Conservation (phyloP, 2,329 filamentous ascomycete species). For the Harringtonia lauricola region DNA sequence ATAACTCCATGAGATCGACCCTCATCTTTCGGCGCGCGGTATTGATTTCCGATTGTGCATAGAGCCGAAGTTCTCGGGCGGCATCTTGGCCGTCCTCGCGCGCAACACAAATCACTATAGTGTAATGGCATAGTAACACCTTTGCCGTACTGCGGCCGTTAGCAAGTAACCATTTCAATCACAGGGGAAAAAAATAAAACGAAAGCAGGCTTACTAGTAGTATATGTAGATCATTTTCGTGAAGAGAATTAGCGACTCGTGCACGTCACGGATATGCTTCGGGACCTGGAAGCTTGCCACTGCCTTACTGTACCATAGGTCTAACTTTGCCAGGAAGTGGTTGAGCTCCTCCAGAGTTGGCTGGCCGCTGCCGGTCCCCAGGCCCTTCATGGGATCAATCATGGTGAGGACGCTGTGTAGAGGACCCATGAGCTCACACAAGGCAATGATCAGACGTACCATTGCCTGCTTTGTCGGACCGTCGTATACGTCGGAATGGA, state of each 20-base stretch:
- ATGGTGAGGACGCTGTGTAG: not conserved
- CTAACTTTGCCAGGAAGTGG: not conserved
- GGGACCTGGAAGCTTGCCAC: not conserved
- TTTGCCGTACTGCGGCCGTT: not conserved
- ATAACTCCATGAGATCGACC: not conserved
- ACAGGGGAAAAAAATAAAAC: not conserved
- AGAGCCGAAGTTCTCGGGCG: not conserved
- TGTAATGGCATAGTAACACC: not conserved
- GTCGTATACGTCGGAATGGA: constrained; percentile 1
- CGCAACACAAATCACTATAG: not conserved
- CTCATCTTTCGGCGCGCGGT: not conserved
- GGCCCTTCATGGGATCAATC: not conserved
- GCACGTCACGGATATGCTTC: not conserved
- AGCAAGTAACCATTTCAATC: not conserved
- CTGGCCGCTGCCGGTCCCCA: not conserved
- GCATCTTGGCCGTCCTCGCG: not conserved
- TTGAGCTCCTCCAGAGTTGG: not conserved
- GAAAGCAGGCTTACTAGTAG: not conserved
- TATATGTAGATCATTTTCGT: constrained; percentile 1
- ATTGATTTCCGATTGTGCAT: not conserved
- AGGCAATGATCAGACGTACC: constrained; percentile 1
- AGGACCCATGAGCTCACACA: constrained; percentile 4
- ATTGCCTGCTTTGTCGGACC: constrained; percentile 6
- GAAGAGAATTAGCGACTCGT: constrained; percentile 1
- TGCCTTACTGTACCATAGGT: not conserved